Conservation (phyloP, 1,139 yeast species). For the Sugiyamaella novakii region DNA sequence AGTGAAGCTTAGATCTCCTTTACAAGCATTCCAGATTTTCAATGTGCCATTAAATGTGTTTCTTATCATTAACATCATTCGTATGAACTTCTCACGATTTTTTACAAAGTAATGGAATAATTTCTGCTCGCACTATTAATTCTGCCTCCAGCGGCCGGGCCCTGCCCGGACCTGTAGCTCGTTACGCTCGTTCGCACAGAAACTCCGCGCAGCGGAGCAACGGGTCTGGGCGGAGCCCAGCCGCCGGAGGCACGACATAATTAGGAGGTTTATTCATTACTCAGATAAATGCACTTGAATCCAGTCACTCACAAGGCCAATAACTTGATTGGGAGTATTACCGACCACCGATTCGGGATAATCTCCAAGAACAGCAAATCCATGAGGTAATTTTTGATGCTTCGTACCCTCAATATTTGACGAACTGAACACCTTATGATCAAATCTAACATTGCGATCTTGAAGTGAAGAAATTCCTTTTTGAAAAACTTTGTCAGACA, state of each 20-base stretch:
- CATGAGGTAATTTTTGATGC: conserved; percentile 42
- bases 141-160: not conserved
- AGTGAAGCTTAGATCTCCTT: conserved; percentile 33
- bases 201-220: conserved; percentile 4
- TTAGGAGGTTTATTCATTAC: not conserved
- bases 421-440: conserved; percentile 29
- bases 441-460: conserved; percentile 32
- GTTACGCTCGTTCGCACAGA: no score
- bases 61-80: conserved; percentile 26
- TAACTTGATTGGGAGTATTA: conserved; percentile 39
- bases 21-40: conserved; percentile 41
- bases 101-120: conserved; percentile 1
- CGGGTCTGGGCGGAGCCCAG: conserved; percentile 7
- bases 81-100: conserved; percentile 5
- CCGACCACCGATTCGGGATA: conserved; percentile 39
- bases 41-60: conserved; percentile 39
- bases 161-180: not conserved
- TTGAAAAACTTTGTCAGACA: conserved; percentile 32
- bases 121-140: no score
- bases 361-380: conserved; percentile 48
- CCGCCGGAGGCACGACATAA: not conserved
- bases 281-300: conserved; percentile 29
- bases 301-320: conserved; percentile 34
- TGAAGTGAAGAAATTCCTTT: conserved; percentile 31
- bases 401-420: conserved; percentile 23